These are phyloP conservation scores for Microdochium paspali DNA, from an alignment of 2,329 filamentous ascomycete genomes.

Conservation along the genomic window DNA sequence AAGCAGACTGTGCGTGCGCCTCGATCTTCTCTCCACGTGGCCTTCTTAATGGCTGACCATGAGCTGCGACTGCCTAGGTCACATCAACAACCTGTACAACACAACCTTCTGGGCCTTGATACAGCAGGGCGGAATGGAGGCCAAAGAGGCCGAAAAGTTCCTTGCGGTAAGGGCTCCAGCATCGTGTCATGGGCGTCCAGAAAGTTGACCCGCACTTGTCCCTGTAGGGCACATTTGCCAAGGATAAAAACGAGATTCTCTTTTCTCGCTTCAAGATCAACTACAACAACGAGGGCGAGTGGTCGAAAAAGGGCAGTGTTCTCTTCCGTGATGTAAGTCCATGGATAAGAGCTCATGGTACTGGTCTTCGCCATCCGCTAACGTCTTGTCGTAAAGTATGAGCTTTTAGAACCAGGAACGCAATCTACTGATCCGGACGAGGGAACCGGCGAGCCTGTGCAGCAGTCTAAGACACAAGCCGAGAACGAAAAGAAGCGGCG, in stretches of 20 bases:
- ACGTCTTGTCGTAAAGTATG: slow-evolving; percentile 42
- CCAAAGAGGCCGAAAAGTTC: slow-evolving; percentile 70
- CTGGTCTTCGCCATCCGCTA: background rate
- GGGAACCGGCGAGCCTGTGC: slow-evolving; percentile 41
- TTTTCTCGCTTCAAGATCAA: slow-evolving; percentile 87
- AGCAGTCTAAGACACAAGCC: slow-evolving; percentile 66
- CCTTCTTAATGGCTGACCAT: slow-evolving; percentile 9
- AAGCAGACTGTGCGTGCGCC: slow-evolving; percentile 74
- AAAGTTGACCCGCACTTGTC: background rate
- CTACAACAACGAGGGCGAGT: slow-evolving; percentile 92
- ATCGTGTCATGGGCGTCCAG: too few species aligned
- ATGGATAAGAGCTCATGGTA: background rate
- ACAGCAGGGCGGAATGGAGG: slow-evolving; percentile 63
- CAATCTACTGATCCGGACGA: slow-evolving; percentile 35
- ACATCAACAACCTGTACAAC: slow-evolving; percentile 98
- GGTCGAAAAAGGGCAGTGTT: slow-evolving; percentile 89
- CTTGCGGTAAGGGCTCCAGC: slow-evolving; percentile 55
- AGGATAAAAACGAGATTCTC: slow-evolving; percentile 93
- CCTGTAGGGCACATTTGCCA: slow-evolving; percentile 66
- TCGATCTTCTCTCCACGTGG: background rate
- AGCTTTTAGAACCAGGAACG: slow-evolving; percentile 51
- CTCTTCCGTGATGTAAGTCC: slow-evolving; percentile 69
- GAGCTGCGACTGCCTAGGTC: slow-evolving; percentile 41
- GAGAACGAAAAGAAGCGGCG: slow-evolving; percentile 78
- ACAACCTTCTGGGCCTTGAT: slow-evolving; percentile 93